phyloP scores from a whole-genome alignment of 2,329 filamentous ascomycete species.

The Alternaria infectoria region DNA sequence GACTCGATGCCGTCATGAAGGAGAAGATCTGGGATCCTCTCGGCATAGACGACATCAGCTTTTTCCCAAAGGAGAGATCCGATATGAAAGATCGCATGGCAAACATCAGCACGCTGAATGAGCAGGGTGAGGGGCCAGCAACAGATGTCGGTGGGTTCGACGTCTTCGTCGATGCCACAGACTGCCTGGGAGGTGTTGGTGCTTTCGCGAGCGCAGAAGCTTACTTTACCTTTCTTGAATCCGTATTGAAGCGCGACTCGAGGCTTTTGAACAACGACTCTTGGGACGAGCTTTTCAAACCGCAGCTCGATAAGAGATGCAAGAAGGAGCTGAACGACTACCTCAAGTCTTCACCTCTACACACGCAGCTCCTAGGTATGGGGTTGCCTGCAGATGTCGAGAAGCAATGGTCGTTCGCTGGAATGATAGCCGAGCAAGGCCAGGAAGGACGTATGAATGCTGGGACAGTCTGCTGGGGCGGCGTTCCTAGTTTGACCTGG shows the following conservation, averaged over 20 bases:
- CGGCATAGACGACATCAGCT: constrained; percentile 58
- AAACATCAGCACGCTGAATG: constrained; percentile 34
- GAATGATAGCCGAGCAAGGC: neutral
- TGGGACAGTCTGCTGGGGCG: constrained; percentile 12
- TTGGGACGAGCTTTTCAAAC: constrained; percentile 37
- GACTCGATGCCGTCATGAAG: constrained; percentile 47
- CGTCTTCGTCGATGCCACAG: constrained; percentile 4
- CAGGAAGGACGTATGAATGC: constrained; percentile 10
- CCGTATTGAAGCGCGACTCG: constrained; percentile 29
- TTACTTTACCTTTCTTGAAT: constrained; percentile 40
- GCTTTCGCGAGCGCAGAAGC: constrained; percentile 27
- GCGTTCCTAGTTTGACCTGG: constrained; percentile 15
- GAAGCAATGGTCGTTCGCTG: neutral
- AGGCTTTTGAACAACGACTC: constrained; percentile 21
- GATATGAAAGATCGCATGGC: constrained; percentile 27
- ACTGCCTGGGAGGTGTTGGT: constrained; percentile 37
- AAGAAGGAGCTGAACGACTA: constrained; percentile 27
- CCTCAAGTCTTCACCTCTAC: constrained; percentile 4
- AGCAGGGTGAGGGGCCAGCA: neutral
- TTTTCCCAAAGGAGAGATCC: constrained; percentile 52
- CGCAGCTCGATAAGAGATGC: constrained; percentile 30
- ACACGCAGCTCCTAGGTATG: constrained; percentile 15
- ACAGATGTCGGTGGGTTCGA: neutral
- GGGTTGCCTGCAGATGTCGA: neutral
- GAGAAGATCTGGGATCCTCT: constrained; percentile 50